Evolutionary conservation across 352 stramenopile genomes (phyloP).

Genomic region (Globisporangium perplexum): DNA sequence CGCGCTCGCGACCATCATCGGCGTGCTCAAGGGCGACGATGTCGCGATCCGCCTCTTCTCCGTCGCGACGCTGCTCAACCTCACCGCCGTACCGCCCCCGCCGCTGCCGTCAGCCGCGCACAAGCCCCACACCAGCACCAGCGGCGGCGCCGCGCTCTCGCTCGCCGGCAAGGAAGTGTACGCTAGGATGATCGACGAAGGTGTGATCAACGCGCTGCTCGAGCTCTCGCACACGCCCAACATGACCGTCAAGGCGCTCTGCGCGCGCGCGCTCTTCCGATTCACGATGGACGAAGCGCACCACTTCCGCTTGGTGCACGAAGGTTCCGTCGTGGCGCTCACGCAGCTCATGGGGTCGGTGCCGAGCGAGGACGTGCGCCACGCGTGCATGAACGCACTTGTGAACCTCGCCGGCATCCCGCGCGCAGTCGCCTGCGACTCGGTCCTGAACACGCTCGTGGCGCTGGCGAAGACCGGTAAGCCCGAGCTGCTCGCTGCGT

Average conservation of each 20-base stretch:
- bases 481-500: conserved; percentile 21
- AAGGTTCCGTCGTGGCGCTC: conserved; percentile 57
- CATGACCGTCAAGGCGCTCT: conserved; percentile 57
- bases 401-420: conserved; percentile 67
- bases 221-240: conserved; percentile 66
- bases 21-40: conserved; percentile 71
- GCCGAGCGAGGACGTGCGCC: conserved; percentile 40
- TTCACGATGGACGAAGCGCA: conserved; percentile 69
- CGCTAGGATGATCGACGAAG: conserved; percentile 69
- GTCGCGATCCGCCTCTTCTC: conserved; percentile 53
- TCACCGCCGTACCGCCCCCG: conserved; percentile 22
- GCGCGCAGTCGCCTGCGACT: conserved; percentile 68
- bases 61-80: conserved; percentile 71
- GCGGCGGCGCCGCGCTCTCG: conserved; percentile 11
- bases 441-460: conserved; percentile 48
- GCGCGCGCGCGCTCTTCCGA: conserved; percentile 61
- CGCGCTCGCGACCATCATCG: conserved; percentile 46
- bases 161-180: conserved; percentile 46
- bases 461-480: conserved; percentile 29
- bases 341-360: conserved; percentile 59
- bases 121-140: neutral
- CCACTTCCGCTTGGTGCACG: conserved; percentile 77
- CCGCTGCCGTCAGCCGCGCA: neutral
- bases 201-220: conserved; percentile 43
- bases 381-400: conserved; percentile 60